Conservation (phyloP, 345 rosid genomes). For the Noccaea bulbosa region DNA sequence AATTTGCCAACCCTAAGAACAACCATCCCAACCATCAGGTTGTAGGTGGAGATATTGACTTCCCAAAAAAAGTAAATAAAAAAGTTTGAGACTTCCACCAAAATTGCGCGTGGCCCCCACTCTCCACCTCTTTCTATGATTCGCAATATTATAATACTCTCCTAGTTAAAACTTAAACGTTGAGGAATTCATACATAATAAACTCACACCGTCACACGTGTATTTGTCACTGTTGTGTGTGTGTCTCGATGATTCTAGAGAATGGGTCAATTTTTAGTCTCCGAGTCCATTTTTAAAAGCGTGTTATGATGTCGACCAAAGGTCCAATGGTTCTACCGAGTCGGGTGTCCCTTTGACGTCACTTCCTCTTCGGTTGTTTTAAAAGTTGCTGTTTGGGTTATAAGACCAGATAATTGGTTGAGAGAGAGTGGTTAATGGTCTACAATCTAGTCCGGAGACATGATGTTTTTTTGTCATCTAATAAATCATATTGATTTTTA, state of each 20-base stretch:
- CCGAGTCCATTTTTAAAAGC: slow-evolving; percentile 12
- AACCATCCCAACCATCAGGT: slow-evolving; percentile 30
- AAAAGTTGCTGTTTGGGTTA: not conserved
- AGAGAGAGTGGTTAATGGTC: slow-evolving; percentile 7
- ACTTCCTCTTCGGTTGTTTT: slow-evolving; percentile 7
- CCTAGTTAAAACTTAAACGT: slow-evolving; percentile 6
- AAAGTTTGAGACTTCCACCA: slow-evolving; percentile 21
- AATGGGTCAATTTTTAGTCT: slow-evolving; percentile 26
- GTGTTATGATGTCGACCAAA: slow-evolving; percentile 30
- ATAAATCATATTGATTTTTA: too few relatives aligned
- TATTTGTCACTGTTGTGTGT: not conserved
- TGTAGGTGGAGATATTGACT: slow-evolving; percentile 35
- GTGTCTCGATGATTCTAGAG: slow-evolving; percentile 1
- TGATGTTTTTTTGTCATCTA: too few relatives aligned
- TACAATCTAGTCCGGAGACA: too few relatives aligned
- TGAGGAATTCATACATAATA: slow-evolving; percentile 13
- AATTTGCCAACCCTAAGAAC: slow-evolving; percentile 38
- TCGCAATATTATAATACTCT: not conserved
- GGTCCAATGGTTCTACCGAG: slow-evolving; percentile 19
- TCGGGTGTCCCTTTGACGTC: slow-evolving; percentile 8
- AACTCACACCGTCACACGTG: slow-evolving; percentile 6
- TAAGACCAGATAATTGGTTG: not conserved
- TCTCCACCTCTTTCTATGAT: slow-evolving; percentile 27
- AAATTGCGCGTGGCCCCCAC: slow-evolving; percentile 38
- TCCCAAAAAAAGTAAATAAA: not conserved